Percentiles rank a stretch among this genome's conserved stretches.
Conservation (phyloP, 768 basidiomycete species). For the Psilocybe subaeruginosa region DNA sequence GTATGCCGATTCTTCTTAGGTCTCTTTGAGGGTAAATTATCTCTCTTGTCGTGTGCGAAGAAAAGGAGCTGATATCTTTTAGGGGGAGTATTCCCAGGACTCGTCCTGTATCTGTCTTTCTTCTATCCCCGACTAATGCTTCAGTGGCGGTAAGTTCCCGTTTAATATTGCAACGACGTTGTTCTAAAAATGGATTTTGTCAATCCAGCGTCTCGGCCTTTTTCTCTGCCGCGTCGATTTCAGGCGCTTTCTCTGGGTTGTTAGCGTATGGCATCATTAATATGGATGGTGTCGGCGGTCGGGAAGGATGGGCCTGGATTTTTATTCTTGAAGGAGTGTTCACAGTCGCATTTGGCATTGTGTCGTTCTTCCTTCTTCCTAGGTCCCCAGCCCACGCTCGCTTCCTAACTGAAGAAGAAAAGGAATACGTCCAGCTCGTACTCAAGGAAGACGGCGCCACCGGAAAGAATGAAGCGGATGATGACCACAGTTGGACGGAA, state of each 20-base stretch:
- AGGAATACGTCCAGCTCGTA: constrained; percentile 43
- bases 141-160: constrained; percentile 44
- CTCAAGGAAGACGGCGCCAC: constrained; percentile 45
- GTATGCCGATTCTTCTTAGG: constrained; percentile 56
- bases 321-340: constrained; percentile 71
- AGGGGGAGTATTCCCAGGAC: constrained; percentile 63
- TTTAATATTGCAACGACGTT: not conserved
- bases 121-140: constrained; percentile 56
- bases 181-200: constrained; percentile 21
- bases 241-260: constrained; percentile 71
- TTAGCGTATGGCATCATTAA: constrained; percentile 68
- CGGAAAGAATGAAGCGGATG: constrained; percentile 33
- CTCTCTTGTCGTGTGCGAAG: not conserved
- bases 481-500: constrained; percentile 61
- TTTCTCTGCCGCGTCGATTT: constrained; percentile 56
- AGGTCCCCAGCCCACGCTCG: constrained; percentile 37
- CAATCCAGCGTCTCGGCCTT: constrained; percentile 45
- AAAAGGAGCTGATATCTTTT: not conserved
- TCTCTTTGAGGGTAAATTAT: constrained; percentile 44
- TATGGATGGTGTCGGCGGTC: constrained; percentile 57
- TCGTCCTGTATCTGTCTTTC: constrained; percentile 58
- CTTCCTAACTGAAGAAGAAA: constrained; percentile 57
- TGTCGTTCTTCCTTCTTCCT: constrained; percentile 49
- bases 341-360: constrained; percentile 58
- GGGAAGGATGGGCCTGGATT: constrained; percentile 71